phyloP scores from a whole-genome alignment of 179 eudicot genomes.

The Drosera spatulata region DNA sequence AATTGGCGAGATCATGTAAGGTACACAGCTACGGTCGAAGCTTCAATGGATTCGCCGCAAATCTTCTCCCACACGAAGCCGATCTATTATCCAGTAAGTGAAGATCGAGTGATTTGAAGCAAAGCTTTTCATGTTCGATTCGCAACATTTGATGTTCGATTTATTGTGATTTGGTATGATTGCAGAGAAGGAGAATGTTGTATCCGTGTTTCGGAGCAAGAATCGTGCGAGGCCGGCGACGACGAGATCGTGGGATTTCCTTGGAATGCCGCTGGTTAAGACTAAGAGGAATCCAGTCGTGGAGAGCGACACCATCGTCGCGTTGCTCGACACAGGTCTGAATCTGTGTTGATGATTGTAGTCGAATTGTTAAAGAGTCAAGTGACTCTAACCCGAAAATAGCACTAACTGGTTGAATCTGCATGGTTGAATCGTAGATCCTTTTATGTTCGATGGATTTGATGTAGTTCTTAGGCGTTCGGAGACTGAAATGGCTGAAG shows the following conservation, averaged over 20 bases:
- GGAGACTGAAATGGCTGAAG: too few species aligned
- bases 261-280: slow-evolving; percentile 36
- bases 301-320: slow-evolving; percentile 51
- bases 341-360: too few species aligned
- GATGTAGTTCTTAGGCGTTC: too few species aligned
- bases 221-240: slow-evolving; percentile 39
- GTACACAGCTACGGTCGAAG: slow-evolving; percentile 62
- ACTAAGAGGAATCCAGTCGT: slow-evolving; percentile 20
- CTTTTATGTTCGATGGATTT: too few species aligned
- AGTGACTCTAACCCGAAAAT: too few species aligned
- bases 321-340: slow-evolving; percentile 62
- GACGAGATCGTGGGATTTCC: slow-evolving; percentile 86
- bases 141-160: neutral
- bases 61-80: slow-evolving; percentile 58
- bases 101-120: neutral
- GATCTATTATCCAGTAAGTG: slow-evolving; percentile 24
- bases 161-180: neutral
- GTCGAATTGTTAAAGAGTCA: too few species aligned
- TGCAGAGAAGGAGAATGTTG: slow-evolving; percentile 42
- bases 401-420: too few species aligned
- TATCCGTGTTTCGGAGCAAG: slow-evolving; percentile 66
- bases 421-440: too few species aligned
- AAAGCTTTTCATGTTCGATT: too few species aligned
- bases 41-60: slow-evolving; percentile 63
- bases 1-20: slow-evolving; percentile 38